Conservation (phyloP, 331 rosid species). For the Pyracantha coccinea region DNA sequence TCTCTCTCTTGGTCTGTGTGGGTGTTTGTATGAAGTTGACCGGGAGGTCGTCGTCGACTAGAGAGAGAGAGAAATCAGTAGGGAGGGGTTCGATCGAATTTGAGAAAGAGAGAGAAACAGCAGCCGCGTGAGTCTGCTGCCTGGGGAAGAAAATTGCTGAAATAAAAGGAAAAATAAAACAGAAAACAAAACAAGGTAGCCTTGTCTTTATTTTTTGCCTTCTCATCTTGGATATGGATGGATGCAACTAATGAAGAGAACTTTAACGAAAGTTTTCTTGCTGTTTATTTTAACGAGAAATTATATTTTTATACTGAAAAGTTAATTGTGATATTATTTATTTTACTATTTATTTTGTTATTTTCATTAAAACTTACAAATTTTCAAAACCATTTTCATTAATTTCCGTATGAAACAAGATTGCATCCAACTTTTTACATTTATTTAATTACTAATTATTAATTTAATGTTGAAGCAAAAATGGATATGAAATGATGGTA, state of each 20-base stretch:
- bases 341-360: too few relatives aligned
- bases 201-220: too few relatives aligned
- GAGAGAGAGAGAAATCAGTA: neutral
- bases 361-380: too few relatives aligned
- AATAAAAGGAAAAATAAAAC: neutral
- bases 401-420: neutral
- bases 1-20: neutral
- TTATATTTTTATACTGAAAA: too few relatives aligned
- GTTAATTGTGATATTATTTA: too few relatives aligned
- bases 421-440: too few relatives aligned
- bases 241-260: too few relatives aligned
- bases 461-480: neutral
- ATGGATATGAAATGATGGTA: neutral
- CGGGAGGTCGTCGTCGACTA: neutral
- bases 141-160: neutral
- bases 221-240: too few relatives aligned
- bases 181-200: neutral
- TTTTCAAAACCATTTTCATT: too few relatives aligned
- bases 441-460: too few relatives aligned
- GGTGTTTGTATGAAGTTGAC: neutral
- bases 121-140: neutral
- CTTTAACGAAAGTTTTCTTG: too few relatives aligned
- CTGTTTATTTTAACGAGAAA: too few relatives aligned
- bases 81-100: neutral
- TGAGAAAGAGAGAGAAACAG: neutral